phyloP scores from a whole-genome alignment of 768 basidiomycete species.

The Russula lepida region DNA sequence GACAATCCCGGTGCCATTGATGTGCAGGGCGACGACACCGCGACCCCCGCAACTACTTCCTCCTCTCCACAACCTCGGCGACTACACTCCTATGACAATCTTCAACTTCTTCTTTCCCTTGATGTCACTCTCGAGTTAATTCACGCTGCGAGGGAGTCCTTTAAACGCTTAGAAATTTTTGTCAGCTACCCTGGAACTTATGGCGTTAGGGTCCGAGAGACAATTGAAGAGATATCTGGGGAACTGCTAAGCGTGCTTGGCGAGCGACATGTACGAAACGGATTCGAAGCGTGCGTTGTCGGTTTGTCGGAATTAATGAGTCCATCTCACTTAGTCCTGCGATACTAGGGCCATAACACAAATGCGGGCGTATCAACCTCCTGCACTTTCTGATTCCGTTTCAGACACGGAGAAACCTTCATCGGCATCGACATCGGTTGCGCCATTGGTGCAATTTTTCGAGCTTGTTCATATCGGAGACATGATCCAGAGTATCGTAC shows the following conservation, averaged over 20 bases:
- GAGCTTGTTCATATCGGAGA: slow-evolving; percentile 96
- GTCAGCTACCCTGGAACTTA: slow-evolving; percentile 78
- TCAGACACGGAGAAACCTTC: slow-evolving; percentile 51
- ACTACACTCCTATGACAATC: slow-evolving; percentile 34
- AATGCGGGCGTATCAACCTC: slow-evolving; percentile 85
- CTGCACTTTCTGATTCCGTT: slow-evolving; percentile 45
- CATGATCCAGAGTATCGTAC: slow-evolving; percentile 94
- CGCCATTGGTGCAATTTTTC: slow-evolving; percentile 93
- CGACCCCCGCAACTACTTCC: slow-evolving; percentile 17
- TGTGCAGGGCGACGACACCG: slow-evolving; percentile 14
- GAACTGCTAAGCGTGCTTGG: slow-evolving; percentile 70
- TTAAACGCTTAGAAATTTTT: slow-evolving; percentile 91
- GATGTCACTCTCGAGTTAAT: slow-evolving; percentile 88
- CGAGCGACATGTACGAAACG: slow-evolving; percentile 70
- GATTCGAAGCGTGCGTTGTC: slow-evolving; percentile 47
- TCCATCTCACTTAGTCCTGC: not conserved
- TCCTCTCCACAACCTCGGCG: slow-evolving; percentile 24
- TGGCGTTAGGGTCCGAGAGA: slow-evolving; percentile 82
- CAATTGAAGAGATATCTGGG: slow-evolving; percentile 90
- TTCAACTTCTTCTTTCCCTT: slow-evolving; percentile 87
- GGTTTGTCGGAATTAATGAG: not conserved
- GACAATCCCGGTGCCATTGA: slow-evolving; percentile 7
- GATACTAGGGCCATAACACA: slow-evolving; percentile 68
- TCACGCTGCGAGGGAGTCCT: slow-evolving; percentile 82
- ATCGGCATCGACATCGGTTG: slow-evolving; percentile 40